Evolutionary conservation across 441 rosid genomes (phyloP).

Genomic region (Cnidoscolus chayamansa): DNA sequence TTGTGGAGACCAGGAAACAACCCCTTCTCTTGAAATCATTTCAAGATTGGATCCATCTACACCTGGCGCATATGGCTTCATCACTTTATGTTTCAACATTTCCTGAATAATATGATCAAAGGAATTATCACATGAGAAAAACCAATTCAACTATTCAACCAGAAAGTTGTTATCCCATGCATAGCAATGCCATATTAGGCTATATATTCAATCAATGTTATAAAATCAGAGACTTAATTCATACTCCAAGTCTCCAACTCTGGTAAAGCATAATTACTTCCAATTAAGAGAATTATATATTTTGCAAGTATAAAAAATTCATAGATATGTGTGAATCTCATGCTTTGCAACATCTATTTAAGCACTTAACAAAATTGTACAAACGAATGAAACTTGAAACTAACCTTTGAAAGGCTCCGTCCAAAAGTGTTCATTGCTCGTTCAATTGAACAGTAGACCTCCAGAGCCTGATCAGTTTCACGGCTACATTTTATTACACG

Average conservation of each 20-base stretch:
- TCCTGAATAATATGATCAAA: constrained; percentile 45
- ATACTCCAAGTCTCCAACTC: neutral
- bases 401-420: constrained; percentile 50
- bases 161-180: neutral
- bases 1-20: constrained; percentile 45
- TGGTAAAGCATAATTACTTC: neutral
- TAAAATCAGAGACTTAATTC: neutral
- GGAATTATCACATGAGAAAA: constrained; percentile 6
- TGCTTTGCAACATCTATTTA: neutral
- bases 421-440: constrained; percentile 71
- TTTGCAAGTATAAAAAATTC: neutral
- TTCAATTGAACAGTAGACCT: constrained; percentile 71
- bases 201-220: neutral
- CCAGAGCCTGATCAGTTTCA: constrained; percentile 68
- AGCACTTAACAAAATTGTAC: constrained; percentile 4
- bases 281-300: neutral
- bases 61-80: constrained; percentile 74
- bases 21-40: constrained; percentile 40
- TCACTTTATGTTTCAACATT: constrained; percentile 62
- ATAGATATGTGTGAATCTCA: neutral
- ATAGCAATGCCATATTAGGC: neutral
- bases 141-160: neutral
- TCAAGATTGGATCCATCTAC: constrained; percentile 43
- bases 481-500: constrained; percentile 72
- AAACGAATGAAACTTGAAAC: constrained; percentile 14